Evolutionary conservation across 176 grass and related monocot species (phyloP).

Genomic region (bread wheat (Triticum aestivum)): DNA sequence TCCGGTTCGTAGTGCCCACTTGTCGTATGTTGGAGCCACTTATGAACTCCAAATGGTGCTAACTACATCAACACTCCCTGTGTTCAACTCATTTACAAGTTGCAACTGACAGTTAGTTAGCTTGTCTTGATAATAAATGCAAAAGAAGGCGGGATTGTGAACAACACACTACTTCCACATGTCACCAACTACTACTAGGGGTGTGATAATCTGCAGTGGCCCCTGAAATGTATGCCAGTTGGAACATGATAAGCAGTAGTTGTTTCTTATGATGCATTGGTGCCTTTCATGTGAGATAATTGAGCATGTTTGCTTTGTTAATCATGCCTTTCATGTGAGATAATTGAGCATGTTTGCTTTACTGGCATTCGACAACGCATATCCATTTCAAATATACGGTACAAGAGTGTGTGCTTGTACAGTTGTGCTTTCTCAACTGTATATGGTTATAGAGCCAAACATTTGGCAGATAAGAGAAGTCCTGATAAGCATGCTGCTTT

Average conservation of each 20-base stretch:
- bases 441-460: not conserved
- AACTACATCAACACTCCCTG: not conserved
- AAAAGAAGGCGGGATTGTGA: not conserved
- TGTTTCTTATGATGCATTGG: not conserved
- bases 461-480: not conserved
- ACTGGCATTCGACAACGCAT: not conserved
- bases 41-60: not conserved
- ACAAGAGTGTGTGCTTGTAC: not conserved
- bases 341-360: conserved; percentile 9
- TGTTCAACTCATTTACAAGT: not conserved
- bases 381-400: not conserved
- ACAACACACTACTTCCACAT: not conserved
- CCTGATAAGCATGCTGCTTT: conserved; percentile 17
- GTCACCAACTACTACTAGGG: conserved; percentile 2
- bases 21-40: not conserved
- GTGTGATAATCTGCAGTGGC: not conserved
- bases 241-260: not conserved
- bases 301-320: not conserved
- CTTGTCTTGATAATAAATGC: not conserved
- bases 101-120: not conserved
- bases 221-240: not conserved
- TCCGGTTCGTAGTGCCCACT: not conserved
- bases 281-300: conserved; percentile 10
- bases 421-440: not conserved
- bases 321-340: not conserved